Percentiles rank a stretch among this genome's conserved stretches.
phyloP scores from a whole-genome alignment of 2,329 filamentous ascomycete genomes.

The Torrubiella hemipterigena region DNA sequence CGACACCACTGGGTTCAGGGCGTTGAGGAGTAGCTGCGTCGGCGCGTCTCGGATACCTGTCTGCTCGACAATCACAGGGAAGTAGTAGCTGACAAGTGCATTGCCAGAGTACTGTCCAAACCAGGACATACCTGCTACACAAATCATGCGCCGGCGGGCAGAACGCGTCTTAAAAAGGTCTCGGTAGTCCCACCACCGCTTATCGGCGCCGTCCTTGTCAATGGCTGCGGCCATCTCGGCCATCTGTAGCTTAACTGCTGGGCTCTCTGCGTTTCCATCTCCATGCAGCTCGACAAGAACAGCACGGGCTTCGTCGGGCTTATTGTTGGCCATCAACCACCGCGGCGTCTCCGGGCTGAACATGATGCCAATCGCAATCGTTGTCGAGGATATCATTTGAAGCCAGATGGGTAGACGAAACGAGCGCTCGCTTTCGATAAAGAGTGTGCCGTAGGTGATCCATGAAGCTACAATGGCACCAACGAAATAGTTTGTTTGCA shows the following conservation, averaged over 20 bases:
- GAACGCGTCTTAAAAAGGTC: conserved; percentile 21
- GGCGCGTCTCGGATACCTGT: conserved; percentile 21
- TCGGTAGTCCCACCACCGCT: conserved; percentile 27
- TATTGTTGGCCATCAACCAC: conserved; percentile 23
- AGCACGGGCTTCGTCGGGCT: conserved; percentile 3
- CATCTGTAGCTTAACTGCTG: conserved; percentile 25
- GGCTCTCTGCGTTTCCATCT: conserved; percentile 23
- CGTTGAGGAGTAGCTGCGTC: conserved; percentile 21
- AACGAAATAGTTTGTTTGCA: conserved; percentile 14
- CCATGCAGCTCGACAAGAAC: conserved; percentile 20
- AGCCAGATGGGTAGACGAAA: conserved; percentile 32
- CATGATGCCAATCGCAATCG: conserved; percentile 24
- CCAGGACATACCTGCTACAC: conserved; percentile 20
- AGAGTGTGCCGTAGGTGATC: conserved; percentile 30
- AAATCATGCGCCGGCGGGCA: conserved; percentile 21
- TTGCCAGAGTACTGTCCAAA: conserved; percentile 26
- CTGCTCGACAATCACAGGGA: conserved; percentile 23
- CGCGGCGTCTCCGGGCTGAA: conserved; percentile 27
- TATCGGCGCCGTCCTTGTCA: conserved; percentile 22
- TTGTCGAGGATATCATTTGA: conserved; percentile 28
- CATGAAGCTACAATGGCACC: conserved; percentile 35
- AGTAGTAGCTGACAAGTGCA: conserved; percentile 25
- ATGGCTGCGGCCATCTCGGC: conserved; percentile 17
- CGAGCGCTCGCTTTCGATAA: conserved; percentile 18
- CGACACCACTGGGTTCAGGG: conserved; percentile 25